phyloP scores from a whole-genome alignment of 495 filamentous ascomycete genomes.

The Penicillium argentinense region DNA sequence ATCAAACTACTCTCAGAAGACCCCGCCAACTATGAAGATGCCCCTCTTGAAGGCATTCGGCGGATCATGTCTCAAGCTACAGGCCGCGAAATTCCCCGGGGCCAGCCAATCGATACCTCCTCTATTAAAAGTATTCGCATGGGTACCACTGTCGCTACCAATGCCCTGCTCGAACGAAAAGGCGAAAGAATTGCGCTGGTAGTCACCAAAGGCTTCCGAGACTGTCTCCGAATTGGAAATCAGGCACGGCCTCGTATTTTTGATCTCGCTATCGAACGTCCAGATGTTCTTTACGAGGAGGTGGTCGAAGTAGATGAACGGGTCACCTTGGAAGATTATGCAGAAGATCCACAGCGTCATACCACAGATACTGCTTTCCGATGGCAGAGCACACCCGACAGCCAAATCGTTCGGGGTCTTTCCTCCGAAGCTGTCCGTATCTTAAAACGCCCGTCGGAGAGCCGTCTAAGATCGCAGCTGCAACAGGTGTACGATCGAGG shows the following conservation, averaged over 20 bases:
- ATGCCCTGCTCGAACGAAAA: conserved; percentile 84
- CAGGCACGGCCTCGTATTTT: conserved; percentile 76
- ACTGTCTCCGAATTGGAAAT: conserved; percentile 79
- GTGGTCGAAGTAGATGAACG: conserved; percentile 75
- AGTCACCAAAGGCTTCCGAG: conserved; percentile 83
- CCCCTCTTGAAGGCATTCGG: conserved; percentile 78
- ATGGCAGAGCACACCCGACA: neutral
- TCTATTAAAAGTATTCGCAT: conserved; percentile 76
- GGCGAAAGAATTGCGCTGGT: conserved; percentile 84
- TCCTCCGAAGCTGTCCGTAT: conserved; percentile 45
- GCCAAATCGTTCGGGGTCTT: conserved; percentile 20
- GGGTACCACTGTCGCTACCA: conserved; percentile 83
- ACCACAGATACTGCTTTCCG: conserved; percentile 8
- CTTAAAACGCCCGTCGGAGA: conserved; percentile 25
- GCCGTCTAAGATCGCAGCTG: conserved; percentile 30
- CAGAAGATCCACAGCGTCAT: conserved; percentile 27
- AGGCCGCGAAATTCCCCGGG: conserved; percentile 67
- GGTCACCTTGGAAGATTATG: conserved; percentile 71
- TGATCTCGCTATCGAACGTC: conserved; percentile 68
- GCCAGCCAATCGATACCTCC: conserved; percentile 75
- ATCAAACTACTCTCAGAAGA: conserved; percentile 84
- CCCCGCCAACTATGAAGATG: conserved; percentile 77
- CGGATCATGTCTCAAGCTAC: conserved; percentile 78
- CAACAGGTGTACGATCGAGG: conserved; percentile 34
- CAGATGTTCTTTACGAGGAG: conserved; percentile 67